Conservation (phyloP, 345 rosid genomes). For the Gossypioides kirkii region DNA sequence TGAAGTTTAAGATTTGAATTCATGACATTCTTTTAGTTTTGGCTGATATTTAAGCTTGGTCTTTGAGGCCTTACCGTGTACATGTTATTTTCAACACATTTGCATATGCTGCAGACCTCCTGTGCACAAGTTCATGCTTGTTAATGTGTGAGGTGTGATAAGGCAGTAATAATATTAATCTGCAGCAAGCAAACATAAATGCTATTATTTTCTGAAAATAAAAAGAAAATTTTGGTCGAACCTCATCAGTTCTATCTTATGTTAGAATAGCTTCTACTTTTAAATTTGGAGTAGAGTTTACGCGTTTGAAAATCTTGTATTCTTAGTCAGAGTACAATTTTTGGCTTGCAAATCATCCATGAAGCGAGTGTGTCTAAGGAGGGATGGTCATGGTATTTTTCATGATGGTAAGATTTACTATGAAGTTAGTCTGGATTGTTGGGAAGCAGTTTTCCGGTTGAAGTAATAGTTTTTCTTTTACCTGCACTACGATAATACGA, state of each 20-base stretch:
- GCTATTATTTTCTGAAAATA: background rate
- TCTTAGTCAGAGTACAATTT: background rate
- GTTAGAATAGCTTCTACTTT: background rate
- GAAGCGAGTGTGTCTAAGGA: background rate
- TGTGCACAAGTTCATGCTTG: background rate
- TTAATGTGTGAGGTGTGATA: background rate
- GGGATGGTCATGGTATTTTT: background rate
- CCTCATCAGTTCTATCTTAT: background rate
- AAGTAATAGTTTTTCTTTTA: conserved; percentile 1
- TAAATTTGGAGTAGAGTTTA: background rate
- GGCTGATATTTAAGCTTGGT: background rate
- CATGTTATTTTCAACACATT: background rate
- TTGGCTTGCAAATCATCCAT: background rate
- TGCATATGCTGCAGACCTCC: background rate
- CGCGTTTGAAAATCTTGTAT: background rate
- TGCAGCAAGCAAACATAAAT: conserved; percentile 3
- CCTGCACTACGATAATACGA: no score
- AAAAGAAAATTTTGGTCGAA: background rate
- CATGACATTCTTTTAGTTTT: background rate
- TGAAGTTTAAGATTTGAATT: conserved; percentile 6
- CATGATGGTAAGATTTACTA: background rate
- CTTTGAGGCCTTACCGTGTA: background rate
- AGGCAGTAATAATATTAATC: background rate
- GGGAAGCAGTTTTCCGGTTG: background rate
- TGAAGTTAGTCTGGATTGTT: background rate